Base-by-base conservation (phyloP, 208 protist species). In the Leishmania arabica region DNA sequence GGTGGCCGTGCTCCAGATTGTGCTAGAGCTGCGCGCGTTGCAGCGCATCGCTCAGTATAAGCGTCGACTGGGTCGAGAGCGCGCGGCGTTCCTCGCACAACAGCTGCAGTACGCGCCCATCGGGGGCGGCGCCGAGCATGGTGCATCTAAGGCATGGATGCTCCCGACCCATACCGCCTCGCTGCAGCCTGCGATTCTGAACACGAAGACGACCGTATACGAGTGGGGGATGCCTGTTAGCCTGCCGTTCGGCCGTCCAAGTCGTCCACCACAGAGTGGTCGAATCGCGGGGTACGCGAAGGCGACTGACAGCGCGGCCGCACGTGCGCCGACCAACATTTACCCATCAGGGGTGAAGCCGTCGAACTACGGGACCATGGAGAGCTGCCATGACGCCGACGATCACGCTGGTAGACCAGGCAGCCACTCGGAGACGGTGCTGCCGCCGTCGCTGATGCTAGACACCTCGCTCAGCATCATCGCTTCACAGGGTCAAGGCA, bases 11-110 rank as follows among this genome's bases (percentile, higher is more conserved):
- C 62, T 84, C 8, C 85, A 91, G 81, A 54, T 93, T 9, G 17
- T 79, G 42, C 77, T 91, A 58, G 77, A 84, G 27, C 72, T 51
- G 40, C 81, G 83, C 60, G 90, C 90, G 19, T 80, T 93, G 66
- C 72, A 62, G 58, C 86, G 84, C 21, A 90, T 91, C 56, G 11
- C 15, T 3, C 73, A n/a, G 1, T 88, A 83, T 60, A 73, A 72
- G 27, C 15, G 58, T 7, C 75, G 77, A 1, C 70, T 88, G 21
- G 3, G 49, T 9, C 34, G 45, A 4, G 84, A 87, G 62, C 73
- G 58, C 11, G 34, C 62, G 11, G 56, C 77, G 2, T 82, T 82
- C 31, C 45, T 77, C n/a, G 51, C 72, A 11, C 60, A 40, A 42
- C 81, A 76, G 65, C 19, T 54, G 60, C 68, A 64, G 24, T 5